A percentile compares a stretch with the other conserved stretches of the same genome.
phyloP scores from a whole-genome alignment of 176 grass and related monocot genomes.

The Raddia distichophylla region DNA sequence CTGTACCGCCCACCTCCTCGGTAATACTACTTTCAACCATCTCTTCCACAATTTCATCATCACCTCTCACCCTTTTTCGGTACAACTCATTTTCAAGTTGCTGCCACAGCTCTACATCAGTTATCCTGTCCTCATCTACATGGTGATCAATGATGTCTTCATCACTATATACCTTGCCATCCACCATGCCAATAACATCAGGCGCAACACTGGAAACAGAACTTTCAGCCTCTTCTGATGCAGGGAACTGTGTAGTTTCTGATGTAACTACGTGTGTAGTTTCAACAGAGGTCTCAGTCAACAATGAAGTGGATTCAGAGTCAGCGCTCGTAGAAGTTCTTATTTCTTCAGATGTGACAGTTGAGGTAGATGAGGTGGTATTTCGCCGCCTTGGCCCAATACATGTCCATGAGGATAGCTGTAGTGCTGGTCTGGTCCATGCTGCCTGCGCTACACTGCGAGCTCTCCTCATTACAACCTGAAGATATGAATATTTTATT shows the following conservation, averaged over 20 bases:
- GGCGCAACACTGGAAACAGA: constrained; percentile 41
- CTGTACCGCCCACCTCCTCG: constrained; percentile 39
- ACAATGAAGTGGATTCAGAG: constrained; percentile 47
- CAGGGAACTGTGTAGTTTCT: constrained; percentile 47
- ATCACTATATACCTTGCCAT: constrained; percentile 52
- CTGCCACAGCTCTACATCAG: constrained; percentile 88
- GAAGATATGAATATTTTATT: constrained; percentile 30
- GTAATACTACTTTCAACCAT: constrained; percentile 60
- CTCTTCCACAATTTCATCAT: constrained; percentile 64
- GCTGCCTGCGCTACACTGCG: constrained; percentile 86
- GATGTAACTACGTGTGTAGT: constrained; percentile 57
- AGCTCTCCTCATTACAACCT: constrained; percentile 95
- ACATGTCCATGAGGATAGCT: constrained; percentile 91
- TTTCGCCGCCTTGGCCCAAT: constrained; percentile 78
- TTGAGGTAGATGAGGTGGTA: constrained; percentile 55
- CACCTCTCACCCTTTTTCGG: constrained; percentile 53
- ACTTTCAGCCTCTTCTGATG: constrained; percentile 50
- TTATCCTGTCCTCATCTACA: constrained; percentile 54
- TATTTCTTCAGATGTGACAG: constrained; percentile 50
- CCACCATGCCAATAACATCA: constrained; percentile 51
- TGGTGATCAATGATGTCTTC: constrained; percentile 48
- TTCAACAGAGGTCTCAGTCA: constrained; percentile 50
- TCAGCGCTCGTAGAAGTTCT: constrained; percentile 28
- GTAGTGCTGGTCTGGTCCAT: constrained; percentile 68
- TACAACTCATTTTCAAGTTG: constrained; percentile 90